Percentiles rank a stretch among this genome's conserved stretches.
phyloP scores from a whole-genome alignment of 2,329 filamentous ascomycete genomes.

The Colletotrichum neosansevieriae region DNA sequence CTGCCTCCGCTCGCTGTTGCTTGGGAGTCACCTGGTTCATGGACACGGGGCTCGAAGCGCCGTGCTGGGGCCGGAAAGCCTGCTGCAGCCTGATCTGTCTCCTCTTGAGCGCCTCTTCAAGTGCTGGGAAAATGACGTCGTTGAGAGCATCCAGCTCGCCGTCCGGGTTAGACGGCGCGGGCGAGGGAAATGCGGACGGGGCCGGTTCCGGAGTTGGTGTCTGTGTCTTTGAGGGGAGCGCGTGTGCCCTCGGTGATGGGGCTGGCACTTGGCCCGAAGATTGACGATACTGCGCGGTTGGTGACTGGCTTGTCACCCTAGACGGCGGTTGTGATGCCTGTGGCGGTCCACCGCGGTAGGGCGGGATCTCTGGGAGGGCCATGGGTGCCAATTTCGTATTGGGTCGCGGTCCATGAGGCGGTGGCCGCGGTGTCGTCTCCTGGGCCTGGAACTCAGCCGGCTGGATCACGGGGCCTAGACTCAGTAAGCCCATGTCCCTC shows the following conservation, averaged over 20 bases:
- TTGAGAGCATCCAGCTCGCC: conserved; percentile 87
- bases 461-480: conserved; percentile 57
- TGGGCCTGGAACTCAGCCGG: conserved; percentile 22
- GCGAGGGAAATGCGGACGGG: conserved; percentile 66
- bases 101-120: conserved; percentile 90
- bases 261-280: conserved; percentile 38
- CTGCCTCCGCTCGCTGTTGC: conserved; percentile 75
- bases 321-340: conserved; percentile 44
- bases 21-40: conserved; percentile 67
- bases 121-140: conserved; percentile 91
- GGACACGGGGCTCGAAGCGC: conserved; percentile 45
- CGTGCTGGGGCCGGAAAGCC: conserved; percentile 55
- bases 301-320: conserved; percentile 40
- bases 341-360: conserved; percentile 57
- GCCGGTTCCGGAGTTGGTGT: conserved; percentile 51
- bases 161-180: conserved; percentile 67
- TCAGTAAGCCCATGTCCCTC: conserved; percentile 70
- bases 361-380: conserved; percentile 66
- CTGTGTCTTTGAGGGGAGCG: conserved; percentile 48
- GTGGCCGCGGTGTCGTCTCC: conserved; percentile 41
- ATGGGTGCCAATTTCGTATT: conserved; percentile 56
- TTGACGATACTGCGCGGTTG: conserved; percentile 42
- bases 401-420: conserved; percentile 48
- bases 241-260: conserved; percentile 44
- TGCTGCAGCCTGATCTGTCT: conserved; percentile 74